phyloP scores from a whole-genome alignment of 805 yeast genomes.

The Maudiozyma saulgeensis region DNA sequence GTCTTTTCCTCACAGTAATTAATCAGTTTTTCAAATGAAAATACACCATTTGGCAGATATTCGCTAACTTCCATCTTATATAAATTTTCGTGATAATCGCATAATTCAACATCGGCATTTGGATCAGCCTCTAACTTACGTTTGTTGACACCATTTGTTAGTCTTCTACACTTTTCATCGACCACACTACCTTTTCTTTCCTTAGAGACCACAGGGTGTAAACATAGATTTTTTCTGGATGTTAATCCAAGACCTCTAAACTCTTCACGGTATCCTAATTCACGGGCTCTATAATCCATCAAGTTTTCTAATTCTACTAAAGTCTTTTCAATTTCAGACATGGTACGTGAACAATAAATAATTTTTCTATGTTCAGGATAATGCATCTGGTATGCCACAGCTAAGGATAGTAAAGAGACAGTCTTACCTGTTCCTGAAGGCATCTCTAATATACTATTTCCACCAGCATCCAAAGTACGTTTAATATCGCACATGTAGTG shows the following conservation, averaged over 20 bases:
- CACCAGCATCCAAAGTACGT: conserved; percentile 89
- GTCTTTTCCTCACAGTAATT: conserved; percentile 68
- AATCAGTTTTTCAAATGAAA: conserved; percentile 78
- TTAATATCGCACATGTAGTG: conserved; percentile 96
- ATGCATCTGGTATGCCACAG: conserved; percentile 90
- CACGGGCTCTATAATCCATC: conserved; percentile 78
- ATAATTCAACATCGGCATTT: conserved; percentile 48
- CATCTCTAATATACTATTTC: conserved; percentile 94
- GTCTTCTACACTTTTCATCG: conserved; percentile 90
- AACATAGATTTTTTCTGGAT: conserved; percentile 85
- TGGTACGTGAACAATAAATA: conserved; percentile 97
- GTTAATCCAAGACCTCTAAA: conserved; percentile 92
- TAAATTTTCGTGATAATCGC: conserved; percentile 86
- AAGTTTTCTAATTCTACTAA: conserved; percentile 78
- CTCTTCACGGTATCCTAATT: conserved; percentile 79
- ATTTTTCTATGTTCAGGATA: conserved; percentile 88
- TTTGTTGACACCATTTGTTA: conserved; percentile 86
- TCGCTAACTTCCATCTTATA: conserved; percentile 81
- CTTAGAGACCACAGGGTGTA: conserved; percentile 78
- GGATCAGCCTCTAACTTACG: conserved; percentile 52
- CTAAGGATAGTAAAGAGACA: conserved; percentile 77
- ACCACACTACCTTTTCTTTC: conserved; percentile 88
- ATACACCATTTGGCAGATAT: conserved; percentile 85
- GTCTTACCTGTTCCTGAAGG: conserved; percentile 99
- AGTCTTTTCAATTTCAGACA: conserved; percentile 98